phyloP scores from a whole-genome alignment of 1,284 basidiomycete genomes.

The Phlebopus sp. region DNA sequence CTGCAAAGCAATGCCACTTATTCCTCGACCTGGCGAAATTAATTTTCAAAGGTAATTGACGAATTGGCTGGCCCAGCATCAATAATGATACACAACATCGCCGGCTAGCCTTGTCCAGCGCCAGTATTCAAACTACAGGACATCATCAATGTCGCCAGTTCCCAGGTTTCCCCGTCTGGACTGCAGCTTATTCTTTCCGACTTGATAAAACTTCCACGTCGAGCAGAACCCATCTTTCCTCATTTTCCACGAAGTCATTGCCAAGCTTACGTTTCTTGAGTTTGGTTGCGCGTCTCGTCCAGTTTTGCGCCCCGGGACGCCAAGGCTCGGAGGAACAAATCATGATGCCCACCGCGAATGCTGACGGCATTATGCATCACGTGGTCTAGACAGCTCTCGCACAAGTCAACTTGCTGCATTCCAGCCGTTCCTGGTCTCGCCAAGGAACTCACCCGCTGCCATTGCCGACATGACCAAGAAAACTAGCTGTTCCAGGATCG shows the following conservation, averaged over 20 bases:
- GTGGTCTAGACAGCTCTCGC: not conserved
- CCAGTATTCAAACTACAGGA: not conserved
- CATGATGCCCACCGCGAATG: slow-evolving; percentile 28
- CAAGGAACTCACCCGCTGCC: not conserved
- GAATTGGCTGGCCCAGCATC: too few relatives aligned
- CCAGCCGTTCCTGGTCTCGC: too few relatives aligned
- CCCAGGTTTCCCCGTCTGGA: slow-evolving; percentile 11
- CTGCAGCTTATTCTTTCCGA: slow-evolving; percentile 12
- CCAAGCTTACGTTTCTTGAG: slow-evolving; percentile 21
- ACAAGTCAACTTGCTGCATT: too few relatives aligned
- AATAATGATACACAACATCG: too few relatives aligned
- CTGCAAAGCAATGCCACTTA: slow-evolving; percentile 35
- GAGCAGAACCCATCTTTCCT: slow-evolving; percentile 16
- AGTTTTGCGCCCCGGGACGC: slow-evolving; percentile 18
- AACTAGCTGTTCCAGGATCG: too few relatives aligned
- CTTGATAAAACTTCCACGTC: slow-evolving; percentile 20
- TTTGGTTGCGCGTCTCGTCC: slow-evolving; percentile 29
- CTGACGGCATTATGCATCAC: slow-evolving; percentile 28
- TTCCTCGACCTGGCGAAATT: too few relatives aligned
- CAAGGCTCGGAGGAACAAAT: slow-evolving; percentile 18
- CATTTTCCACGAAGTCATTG: slow-evolving; percentile 8
- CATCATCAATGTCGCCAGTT: not conserved
- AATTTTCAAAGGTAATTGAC: too few relatives aligned
- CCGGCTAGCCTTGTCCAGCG: too few relatives aligned
- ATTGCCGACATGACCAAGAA: not conserved